These are phyloP conservation scores for Alternaria sp. DNA, from an alignment of 2,329 filamentous ascomycete genomes.

Conservation along the genomic window DNA sequence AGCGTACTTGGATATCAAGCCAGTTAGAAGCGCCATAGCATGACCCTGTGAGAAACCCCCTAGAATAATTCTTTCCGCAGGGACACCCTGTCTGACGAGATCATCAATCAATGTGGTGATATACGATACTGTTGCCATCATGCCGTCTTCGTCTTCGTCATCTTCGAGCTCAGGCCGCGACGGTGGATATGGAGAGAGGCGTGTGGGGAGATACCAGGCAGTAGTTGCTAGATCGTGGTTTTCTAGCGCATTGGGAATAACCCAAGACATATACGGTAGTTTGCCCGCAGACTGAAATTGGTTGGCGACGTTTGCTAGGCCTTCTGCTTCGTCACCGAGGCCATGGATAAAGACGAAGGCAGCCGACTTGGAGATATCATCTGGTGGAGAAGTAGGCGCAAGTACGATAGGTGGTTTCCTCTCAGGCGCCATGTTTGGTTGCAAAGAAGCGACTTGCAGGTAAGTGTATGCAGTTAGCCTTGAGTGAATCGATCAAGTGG, in stretches of 20 bases:
- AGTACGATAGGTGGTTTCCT: conserved; percentile 50
- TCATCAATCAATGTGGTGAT: conserved; percentile 55
- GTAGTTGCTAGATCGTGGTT: conserved; percentile 57
- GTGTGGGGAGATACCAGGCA: conserved; percentile 59
- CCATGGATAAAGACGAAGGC: conserved; percentile 59
- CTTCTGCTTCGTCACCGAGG: conserved; percentile 58
- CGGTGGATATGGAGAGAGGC: conserved; percentile 52
- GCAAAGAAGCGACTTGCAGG: not conserved
- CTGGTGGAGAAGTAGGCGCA: conserved; percentile 44
- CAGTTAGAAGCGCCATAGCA: conserved; percentile 56
- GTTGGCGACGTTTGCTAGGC: conserved; percentile 55
- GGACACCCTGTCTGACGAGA: conserved; percentile 53
- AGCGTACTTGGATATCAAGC: conserved; percentile 53
- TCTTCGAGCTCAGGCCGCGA: conserved; percentile 56
- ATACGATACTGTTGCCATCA: conserved; percentile 52
- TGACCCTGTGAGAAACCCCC: conserved; percentile 61
- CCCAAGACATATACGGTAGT: conserved; percentile 59
- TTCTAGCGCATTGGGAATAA: conserved; percentile 60
- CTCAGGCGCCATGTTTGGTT: conserved; percentile 6
- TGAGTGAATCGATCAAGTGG: not conserved
- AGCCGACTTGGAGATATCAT: conserved; percentile 51
- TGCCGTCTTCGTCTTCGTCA: conserved; percentile 58
- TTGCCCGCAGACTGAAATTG: conserved; percentile 61
- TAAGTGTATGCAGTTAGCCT: not conserved
- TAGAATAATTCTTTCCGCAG: conserved; percentile 55